phyloP scores from a whole-genome alignment of 2,329 filamentous ascomycete species.

The Daldinia sp. region DNA sequence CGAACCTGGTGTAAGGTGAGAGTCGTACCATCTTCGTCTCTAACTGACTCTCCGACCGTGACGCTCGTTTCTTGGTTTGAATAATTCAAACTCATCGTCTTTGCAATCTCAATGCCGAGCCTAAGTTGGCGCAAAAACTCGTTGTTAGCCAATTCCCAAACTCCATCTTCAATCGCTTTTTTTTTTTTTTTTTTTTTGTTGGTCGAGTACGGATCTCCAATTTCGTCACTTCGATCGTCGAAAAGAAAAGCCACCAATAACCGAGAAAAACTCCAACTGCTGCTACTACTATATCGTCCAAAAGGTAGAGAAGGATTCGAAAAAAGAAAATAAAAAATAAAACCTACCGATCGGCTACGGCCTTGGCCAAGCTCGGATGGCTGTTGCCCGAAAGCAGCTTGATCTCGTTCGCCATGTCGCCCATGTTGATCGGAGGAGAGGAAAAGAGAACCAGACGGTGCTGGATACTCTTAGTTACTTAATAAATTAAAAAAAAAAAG shows the following conservation, averaged over 20 bases:
- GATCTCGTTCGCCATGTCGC: constrained; percentile 56
- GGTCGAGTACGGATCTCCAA: constrained; percentile 21
- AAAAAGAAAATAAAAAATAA: constrained; percentile 28
- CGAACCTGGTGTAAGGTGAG: constrained; percentile 60
- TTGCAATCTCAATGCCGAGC: constrained; percentile 81
- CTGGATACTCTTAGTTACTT: constrained; percentile 29
- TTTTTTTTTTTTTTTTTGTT: neutral
- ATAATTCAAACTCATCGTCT: constrained; percentile 85
- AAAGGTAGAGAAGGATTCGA: constrained; percentile 15
- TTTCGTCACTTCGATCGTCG: constrained; percentile 26
- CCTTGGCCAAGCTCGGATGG: constrained; percentile 54
- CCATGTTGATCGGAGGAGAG: constrained; percentile 39
- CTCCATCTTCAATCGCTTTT: constrained; percentile 19
- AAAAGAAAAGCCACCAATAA: constrained; percentile 38
- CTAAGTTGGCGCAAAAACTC: constrained; percentile 56
- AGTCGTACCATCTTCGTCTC: constrained; percentile 87
- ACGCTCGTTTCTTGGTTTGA: constrained; percentile 91
- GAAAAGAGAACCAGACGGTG: constrained; percentile 21
- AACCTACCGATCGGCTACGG: constrained; percentile 56
- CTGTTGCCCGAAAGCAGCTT: constrained; percentile 57
- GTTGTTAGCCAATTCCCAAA: constrained; percentile 31
- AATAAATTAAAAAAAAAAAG: constrained; percentile 26
- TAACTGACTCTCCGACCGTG: constrained; percentile 93
- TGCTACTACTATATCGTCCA: constrained; percentile 4
- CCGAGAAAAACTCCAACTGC: constrained; percentile 29